Evolutionary conservation across 768 basidiomycete genomes (phyloP).

Genomic region (Mycena rebaudengoi): DNA sequence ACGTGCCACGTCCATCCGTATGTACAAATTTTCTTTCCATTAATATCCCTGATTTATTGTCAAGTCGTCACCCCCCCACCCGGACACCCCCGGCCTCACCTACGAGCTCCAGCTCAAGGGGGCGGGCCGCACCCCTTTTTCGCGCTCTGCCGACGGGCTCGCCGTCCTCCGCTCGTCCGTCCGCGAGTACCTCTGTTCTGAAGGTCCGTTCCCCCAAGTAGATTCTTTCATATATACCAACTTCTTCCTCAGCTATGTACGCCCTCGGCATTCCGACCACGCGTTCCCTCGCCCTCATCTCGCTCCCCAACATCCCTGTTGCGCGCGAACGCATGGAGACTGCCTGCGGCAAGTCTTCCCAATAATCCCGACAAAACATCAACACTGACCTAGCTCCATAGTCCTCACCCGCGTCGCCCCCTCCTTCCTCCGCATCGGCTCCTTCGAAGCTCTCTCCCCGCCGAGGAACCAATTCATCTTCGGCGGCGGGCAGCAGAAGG

Average conservation of each 20-base stretch:
- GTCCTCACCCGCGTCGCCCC: slow-evolving; percentile 85
- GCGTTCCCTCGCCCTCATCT: slow-evolving; percentile 82
- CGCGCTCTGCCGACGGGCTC: slow-evolving; percentile 90
- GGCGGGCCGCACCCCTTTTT: slow-evolving; percentile 93
- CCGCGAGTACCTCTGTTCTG: slow-evolving; percentile 92
- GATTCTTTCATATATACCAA: neutral
- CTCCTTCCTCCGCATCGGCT: slow-evolving; percentile 92
- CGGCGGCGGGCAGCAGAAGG: slow-evolving; percentile 78
- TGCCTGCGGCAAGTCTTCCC: too few species aligned
- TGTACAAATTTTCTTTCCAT: neutral
- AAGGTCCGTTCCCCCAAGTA: slow-evolving; percentile 66
- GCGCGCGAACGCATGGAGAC: slow-evolving; percentile 76
- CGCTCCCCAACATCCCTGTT: slow-evolving; percentile 78
- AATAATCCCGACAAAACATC: too few species aligned
- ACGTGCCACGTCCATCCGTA: slow-evolving; percentile 86
- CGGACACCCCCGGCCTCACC: slow-evolving; percentile 56
- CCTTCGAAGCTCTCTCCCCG: slow-evolving; percentile 86
- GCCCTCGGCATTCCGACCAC: slow-evolving; percentile 91
- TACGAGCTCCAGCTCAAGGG: slow-evolving; percentile 97
- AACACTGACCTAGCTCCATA: too few species aligned
- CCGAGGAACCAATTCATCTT: slow-evolving; percentile 71
- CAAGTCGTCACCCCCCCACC: slow-evolving; percentile 80
- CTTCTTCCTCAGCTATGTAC: slow-evolving; percentile 48
- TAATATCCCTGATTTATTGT: slow-evolving; percentile 1
- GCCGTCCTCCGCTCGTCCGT: slow-evolving; percentile 96